Base-by-base conservation (phyloP, 192 early-diverging fungal species). In the Dispira parvispora region DNA sequence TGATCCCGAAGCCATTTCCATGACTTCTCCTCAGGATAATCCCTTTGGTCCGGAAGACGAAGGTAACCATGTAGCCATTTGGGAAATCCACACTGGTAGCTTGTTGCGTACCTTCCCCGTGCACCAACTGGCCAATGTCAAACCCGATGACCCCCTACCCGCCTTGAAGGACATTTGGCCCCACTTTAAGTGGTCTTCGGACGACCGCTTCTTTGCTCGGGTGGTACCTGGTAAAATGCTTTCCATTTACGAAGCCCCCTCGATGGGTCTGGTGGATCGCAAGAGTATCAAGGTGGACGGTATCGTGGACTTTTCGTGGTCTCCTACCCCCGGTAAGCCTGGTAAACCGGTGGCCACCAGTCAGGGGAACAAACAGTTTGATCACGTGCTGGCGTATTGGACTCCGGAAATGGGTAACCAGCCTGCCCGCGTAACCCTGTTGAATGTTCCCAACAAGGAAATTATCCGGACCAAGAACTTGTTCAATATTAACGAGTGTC, bases 401-500 rank as follows among this genome's bases (percentile, higher is more conserved):
- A 95, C 90, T 43, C 94, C 94, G 43, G 91, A 96, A 71, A 77
- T 85, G 62, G 92, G 86, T 65, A 86, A 97, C 75, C 92, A 91
- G 71, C 96, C 96, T 42, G 96, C 96, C 3, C 84, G 94, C 69
- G 94, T 97, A n/a, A 94, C 90, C 23, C 67, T 99, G 42, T 70
- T 94, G 64, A 75, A 77, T 45, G 69, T 97, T n/a, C 94, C 94
- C 27, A 71, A 63, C 64, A 85, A 88, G 70, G 83, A 91, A 57
- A 81, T 94, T 61, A 62, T 96, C 45, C 85, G 92, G 62, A 96
- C 92, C 56, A 99, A 97, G 84, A 97, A 97, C 75, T 81, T 99
- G 81, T 94, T 96, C 78, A 92, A 83, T 74, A 93, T 96, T 43
- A 83, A 77, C 54, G 82, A 87, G 50, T 90, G 88, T 68, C 88